Base-by-base conservation (phyloP, 2,329 filamentous ascomycete species). In the Juglanconis oblonga region DNA sequence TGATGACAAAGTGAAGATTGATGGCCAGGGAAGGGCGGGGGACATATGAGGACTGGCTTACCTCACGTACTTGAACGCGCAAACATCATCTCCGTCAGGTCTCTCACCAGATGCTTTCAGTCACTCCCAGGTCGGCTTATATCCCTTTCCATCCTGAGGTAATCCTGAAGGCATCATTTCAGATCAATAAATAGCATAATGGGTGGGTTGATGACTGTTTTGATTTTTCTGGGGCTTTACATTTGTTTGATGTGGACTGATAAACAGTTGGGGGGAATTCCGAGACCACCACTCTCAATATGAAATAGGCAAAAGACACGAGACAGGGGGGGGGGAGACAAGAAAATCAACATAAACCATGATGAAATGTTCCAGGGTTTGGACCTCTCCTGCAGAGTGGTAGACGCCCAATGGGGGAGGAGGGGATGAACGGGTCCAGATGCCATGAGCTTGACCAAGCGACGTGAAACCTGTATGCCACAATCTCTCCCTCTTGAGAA, bases 401-500 rank as follows among this genome's bases (percentile, higher is more conserved):
- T 35, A 49, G 35, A 51, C 50, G 35, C 51, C 57, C 44, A 44
- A 45, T n/a, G 54, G 36, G 61, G 54, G 35, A 44, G 35, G 32
- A 40, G 35, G 50, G 24, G 24, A 24, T 24, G 24, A 24, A 57
- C 24, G 29, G 54, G 50, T 48, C 48, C 54, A 61, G 50, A 24
- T 51, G 36, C 59, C 32, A 52, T 54, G 53, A 53, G 54, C 40
- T 63, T 58, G 61, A 58, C 44, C 51, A 50, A 33, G 49, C 8
- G 47, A 33, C 57, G 52, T 49, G 50, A 53, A 61, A 60, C 40
- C 55, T 53, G 45, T 47, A 45, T 24, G 36, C 45, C 50, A 50
- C 24, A 17, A 33, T 40, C 51, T 38, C 47, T 69, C 65, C 59
- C 62, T 66, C 38, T 69, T 58, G 64, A 62, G 64, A 65, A 64